These are phyloP conservation scores for Entonaema liquescens DNA, from an alignment of 495 filamentous ascomycete species.

Conservation along the genomic window DNA sequence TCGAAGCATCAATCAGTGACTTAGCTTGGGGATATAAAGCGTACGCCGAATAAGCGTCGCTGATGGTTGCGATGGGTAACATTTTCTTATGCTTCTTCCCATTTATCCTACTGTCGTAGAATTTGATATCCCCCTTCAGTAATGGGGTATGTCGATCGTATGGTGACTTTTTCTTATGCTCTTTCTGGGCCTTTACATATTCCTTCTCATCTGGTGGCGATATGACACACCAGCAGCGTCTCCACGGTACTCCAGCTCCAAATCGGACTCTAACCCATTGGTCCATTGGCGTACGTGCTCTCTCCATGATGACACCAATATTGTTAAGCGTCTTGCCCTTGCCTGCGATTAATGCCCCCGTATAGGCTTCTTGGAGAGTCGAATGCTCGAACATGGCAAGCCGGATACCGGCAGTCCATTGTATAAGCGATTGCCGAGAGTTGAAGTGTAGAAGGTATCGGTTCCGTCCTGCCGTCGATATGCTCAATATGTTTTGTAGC, in stretches of 20 bases:
- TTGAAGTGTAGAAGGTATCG: conserved; percentile 96
- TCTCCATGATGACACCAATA: conserved; percentile 85
- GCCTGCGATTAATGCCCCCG: conserved; percentile 91
- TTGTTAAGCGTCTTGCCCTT: conserved; percentile 90
- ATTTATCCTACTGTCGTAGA: conserved; percentile 78
- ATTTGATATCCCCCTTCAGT: conserved; percentile 87
- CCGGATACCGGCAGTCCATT: conserved; percentile 96
- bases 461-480: conserved; percentile 94
- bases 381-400: conserved; percentile 95
- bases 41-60: conserved; percentile 89
- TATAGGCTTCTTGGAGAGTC: conserved; percentile 95
- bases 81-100: conserved; percentile 91
- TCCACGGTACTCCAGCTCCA: conserved; percentile 95
- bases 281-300: conserved; percentile 75
- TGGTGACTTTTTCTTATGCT: conserved; percentile 82
- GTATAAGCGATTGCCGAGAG: conserved; percentile 88
- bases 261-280: conserved; percentile 98
- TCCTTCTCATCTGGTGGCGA: conserved; percentile 93
- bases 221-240: conserved; percentile 95
- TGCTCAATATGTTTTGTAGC: conserved; percentile 91
- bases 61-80: conserved; percentile 88
- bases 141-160: conserved; percentile 75
- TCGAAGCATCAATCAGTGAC: conserved; percentile 91
- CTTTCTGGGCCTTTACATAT: conserved; percentile 80
- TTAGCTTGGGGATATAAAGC: conserved; percentile 96